A percentile compares a stretch with the other conserved stretches of the same genome.
Evolutionary conservation across 352 stramenopile species (phyloP).

Genomic region (Globisporangium orthogonon): DNA sequence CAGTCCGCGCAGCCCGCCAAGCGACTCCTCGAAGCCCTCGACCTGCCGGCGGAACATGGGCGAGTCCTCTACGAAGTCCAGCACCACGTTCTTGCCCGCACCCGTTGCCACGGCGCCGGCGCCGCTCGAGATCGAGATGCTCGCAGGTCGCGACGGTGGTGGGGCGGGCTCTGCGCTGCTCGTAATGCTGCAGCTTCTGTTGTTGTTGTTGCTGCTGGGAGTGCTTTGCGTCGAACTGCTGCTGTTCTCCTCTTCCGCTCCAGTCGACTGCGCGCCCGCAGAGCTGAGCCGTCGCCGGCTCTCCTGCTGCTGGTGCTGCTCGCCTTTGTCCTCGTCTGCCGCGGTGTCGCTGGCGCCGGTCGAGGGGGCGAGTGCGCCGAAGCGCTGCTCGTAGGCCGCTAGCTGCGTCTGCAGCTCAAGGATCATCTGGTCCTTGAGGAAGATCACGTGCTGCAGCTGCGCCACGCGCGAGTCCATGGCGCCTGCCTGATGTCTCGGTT

Average conservation of each 20-base stretch:
- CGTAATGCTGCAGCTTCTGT: not conserved
- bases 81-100: constrained; percentile 69
- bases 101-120: constrained; percentile 20
- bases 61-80: constrained; percentile 85
- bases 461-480: constrained; percentile 44
- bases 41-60: constrained; percentile 81
- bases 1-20: constrained; percentile 51
- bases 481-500: not conserved
- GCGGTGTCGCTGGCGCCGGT: constrained; percentile 10
- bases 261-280: too few relatives aligned
- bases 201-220: not conserved
- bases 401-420: constrained; percentile 66
- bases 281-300: not conserved
- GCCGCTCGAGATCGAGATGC: constrained; percentile 15
- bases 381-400: constrained; percentile 46
- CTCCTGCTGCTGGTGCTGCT: not conserved
- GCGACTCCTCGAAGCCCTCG: constrained; percentile 74
- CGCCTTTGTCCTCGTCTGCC: not conserved
- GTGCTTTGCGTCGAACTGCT: not conserved
- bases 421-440: constrained; percentile 85
- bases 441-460: constrained; percentile 76
- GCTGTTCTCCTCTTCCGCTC: not conserved
- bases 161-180: not conserved
- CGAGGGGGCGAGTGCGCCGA: constrained; percentile 35
- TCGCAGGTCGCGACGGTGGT: constrained; percentile 2